Evolutionary conservation across 2,329 filamentous ascomycete genomes (phyloP).

Genomic region (Cephalotrichum gorgonifer): DNA sequence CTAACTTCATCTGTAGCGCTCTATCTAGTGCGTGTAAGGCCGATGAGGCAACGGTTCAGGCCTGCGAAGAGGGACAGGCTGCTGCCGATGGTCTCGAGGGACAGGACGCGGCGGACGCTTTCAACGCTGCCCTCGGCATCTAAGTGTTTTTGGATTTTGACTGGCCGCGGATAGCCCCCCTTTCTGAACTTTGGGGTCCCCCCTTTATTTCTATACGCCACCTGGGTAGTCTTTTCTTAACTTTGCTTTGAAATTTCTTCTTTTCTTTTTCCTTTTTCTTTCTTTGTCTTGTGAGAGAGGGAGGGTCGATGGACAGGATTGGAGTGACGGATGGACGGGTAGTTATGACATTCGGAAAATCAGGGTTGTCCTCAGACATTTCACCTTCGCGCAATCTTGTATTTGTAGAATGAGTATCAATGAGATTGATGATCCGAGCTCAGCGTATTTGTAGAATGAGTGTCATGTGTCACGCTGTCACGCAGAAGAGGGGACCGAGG

Average conservation of each 20-base stretch:
- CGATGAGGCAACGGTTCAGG: constrained; percentile 7
- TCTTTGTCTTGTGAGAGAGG: neutral
- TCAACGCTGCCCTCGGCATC: constrained; percentile 10
- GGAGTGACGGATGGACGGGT: neutral
- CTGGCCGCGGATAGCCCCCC: neutral
- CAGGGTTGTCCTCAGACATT: neutral
- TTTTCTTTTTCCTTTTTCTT: constrained; percentile 1
- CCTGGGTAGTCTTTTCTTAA: neutral
- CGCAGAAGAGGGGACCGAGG: too few species aligned
- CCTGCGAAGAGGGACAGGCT: constrained; percentile 10
- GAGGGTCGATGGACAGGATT: constrained; percentile 1
- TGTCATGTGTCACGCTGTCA: too few species aligned
- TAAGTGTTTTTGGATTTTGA: neutral
- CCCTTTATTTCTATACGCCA: neutral
- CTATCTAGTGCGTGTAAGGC: constrained; percentile 18
- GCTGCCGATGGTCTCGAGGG: constrained; percentile 11
- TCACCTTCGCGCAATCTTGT: neutral
- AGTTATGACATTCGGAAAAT: neutral
- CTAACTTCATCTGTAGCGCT: constrained; percentile 35
- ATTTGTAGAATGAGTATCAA: neutral
- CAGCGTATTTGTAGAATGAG: too few species aligned
- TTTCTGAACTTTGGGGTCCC: neutral
- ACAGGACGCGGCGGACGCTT: constrained; percentile 12
- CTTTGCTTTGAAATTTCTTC: neutral
- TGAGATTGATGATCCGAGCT: neutral